Evolutionary conservation across 1,139 yeast species (phyloP).

Genomic region (Debaryomyces subglobosus): DNA sequence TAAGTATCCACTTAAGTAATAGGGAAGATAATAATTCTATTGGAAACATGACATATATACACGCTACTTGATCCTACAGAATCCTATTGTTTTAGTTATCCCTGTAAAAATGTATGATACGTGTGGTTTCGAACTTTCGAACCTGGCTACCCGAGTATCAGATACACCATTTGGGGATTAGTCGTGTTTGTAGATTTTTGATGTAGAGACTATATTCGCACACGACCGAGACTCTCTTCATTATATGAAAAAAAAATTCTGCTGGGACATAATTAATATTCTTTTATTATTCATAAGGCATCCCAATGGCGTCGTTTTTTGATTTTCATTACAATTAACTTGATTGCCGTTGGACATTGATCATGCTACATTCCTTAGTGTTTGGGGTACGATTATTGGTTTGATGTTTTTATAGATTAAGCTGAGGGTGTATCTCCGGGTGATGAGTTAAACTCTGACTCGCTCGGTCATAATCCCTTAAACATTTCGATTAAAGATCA

Average conservation of each 20-base stretch:
- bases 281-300: conserved; percentile 22
- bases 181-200: not conserved
- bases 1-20: not conserved
- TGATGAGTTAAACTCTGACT: conserved; percentile 44
- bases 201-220: not conserved
- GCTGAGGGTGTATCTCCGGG: conserved; percentile 52
- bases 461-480: conserved; percentile 52
- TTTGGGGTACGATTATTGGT: conserved; percentile 13
- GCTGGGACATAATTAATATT: not conserved
- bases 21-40: not conserved
- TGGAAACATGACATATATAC: not conserved
- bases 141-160: not conserved
- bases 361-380: conserved; percentile 14
- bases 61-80: not conserved
- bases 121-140: not conserved
- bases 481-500: conserved; percentile 23
- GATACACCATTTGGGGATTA: not conserved
- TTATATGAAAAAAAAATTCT: conserved; percentile 1
- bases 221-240: not conserved
- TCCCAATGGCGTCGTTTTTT: conserved; percentile 43
- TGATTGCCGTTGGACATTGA: conserved; percentile 35
- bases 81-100: not conserved
- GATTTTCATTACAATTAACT: conserved; percentile 26
- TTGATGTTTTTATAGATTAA: conserved; percentile 30
- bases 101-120: not conserved